A percentile compares a stretch with the other conserved stretches of the same genome.
Evolutionary conservation across 2,329 filamentous ascomycete genomes (phyloP).

Genomic region (Cladophialophora immunda): DNA sequence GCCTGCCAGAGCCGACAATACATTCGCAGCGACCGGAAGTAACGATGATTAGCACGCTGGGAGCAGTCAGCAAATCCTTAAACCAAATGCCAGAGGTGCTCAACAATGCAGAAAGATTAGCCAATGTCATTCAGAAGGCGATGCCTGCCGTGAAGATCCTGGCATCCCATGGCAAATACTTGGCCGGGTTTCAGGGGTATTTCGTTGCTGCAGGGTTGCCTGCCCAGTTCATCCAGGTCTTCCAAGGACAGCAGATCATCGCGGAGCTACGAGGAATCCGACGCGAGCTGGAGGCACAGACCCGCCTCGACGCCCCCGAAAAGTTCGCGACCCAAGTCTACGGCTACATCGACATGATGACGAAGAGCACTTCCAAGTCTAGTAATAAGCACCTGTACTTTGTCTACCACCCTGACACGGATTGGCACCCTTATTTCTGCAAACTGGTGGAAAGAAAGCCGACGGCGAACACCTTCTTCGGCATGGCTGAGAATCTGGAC

Average conservation of each 20-base stretch:
- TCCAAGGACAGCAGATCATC: neutral
- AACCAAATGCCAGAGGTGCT: neutral
- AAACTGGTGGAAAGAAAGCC: neutral
- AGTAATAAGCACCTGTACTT: neutral
- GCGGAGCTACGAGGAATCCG: neutral
- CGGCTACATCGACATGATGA: constrained; percentile 9
- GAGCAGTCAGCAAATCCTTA: neutral
- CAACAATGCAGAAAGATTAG: neutral
- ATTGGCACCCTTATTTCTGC: constrained; percentile 4
- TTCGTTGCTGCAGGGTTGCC: neutral
- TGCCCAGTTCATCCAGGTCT: neutral
- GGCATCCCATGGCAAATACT: constrained; percentile 2
- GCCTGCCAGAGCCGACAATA: neutral
- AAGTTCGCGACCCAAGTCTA: neutral
- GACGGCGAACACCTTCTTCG: neutral
- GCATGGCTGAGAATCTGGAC: neutral
- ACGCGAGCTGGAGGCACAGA: neutral
- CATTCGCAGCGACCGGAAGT: neutral
- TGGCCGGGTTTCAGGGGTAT: neutral
- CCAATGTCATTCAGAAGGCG: neutral
- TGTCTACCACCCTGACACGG: constrained; percentile 1
- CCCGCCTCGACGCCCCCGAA: neutral
- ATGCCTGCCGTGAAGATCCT: neutral
- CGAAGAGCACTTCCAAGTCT: neutral
- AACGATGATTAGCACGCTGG: neutral